A percentile compares a stretch with the other conserved stretches of the same genome.
Evolutionary conservation across 2,329 filamentous ascomycete genomes (phyloP).

Genomic region (Alternaria arborescens): DNA sequence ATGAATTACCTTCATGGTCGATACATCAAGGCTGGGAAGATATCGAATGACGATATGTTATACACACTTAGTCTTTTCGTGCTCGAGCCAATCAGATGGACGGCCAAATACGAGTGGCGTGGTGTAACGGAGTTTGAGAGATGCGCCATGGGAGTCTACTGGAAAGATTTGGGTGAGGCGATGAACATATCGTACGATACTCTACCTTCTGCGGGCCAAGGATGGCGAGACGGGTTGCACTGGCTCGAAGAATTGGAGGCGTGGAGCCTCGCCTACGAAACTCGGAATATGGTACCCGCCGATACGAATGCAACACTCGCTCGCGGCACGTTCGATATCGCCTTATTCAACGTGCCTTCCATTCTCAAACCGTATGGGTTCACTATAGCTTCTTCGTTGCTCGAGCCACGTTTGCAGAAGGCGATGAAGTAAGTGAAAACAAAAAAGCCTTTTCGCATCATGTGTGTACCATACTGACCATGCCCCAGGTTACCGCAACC

Average conservation of each 20-base stretch:
- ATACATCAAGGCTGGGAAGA: slow-evolving; percentile 67
- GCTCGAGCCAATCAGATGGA: slow-evolving; percentile 70
- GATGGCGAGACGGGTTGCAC: too few relatives aligned
- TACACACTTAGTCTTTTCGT: slow-evolving; percentile 73
- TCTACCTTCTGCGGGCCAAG: too few relatives aligned
- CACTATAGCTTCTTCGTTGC: slow-evolving; percentile 65
- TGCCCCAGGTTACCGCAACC: too few relatives aligned
- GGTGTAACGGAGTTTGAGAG: slow-evolving; percentile 70
- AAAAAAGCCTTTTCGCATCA: too few relatives aligned
- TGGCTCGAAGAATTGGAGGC: too few relatives aligned
- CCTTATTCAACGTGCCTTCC: slow-evolving; percentile 65
- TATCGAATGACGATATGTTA: slow-evolving; percentile 69
- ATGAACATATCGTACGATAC: slow-evolving; percentile 35
- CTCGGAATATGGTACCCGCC: too few relatives aligned
- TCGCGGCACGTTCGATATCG: slow-evolving; percentile 66
- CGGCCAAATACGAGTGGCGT: slow-evolving; percentile 75
- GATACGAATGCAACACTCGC: too few relatives aligned
- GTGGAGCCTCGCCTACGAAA: too few relatives aligned
- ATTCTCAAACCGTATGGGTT: slow-evolving; percentile 57
- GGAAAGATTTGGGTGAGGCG: slow-evolving; percentile 74
- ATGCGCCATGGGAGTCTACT: slow-evolving; percentile 67
- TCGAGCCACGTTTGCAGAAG: slow-evolving; percentile 66
- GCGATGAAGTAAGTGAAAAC: too few relatives aligned
- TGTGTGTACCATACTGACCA: too few relatives aligned
- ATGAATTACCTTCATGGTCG: slow-evolving; percentile 70